A percentile compares a stretch with the other conserved stretches of the same genome.
Conservation (phyloP, 257 asterid species). For the Petrea volubilis region DNA sequence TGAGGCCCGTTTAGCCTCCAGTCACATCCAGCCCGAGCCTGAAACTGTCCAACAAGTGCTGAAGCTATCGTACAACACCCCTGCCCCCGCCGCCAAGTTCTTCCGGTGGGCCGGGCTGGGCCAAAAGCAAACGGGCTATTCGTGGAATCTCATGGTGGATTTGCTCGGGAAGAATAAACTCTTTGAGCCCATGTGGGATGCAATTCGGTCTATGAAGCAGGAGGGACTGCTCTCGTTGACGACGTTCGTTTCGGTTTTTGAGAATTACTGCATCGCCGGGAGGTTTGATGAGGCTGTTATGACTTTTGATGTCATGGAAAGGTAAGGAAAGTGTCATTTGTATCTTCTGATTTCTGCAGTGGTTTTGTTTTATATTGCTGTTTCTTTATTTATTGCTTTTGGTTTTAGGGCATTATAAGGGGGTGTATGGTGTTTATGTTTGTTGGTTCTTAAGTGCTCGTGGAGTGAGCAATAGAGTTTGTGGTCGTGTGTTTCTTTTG, state of each 20-base stretch:
- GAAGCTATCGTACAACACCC: slow-evolving; percentile 50
- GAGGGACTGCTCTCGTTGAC: slow-evolving; percentile 59
- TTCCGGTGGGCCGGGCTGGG: slow-evolving; percentile 65
- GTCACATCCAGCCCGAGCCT: slow-evolving; percentile 47
- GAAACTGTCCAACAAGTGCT: slow-evolving; percentile 57
- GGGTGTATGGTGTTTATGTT: neutral
- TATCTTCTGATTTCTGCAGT: neutral
- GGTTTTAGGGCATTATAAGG: neutral
- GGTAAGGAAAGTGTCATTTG: slow-evolving; percentile 30
- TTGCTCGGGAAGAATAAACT: slow-evolving; percentile 66
- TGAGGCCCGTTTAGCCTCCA: slow-evolving; percentile 49
- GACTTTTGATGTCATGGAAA: slow-evolving; percentile 69
- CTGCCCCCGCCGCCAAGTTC: slow-evolving; percentile 59
- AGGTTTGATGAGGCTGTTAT: slow-evolving; percentile 62
- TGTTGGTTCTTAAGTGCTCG: neutral
- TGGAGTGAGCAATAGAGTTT: neutral
- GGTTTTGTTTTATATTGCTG: neutral
- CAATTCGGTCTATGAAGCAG: slow-evolving; percentile 67
- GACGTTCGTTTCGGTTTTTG: slow-evolving; percentile 68
- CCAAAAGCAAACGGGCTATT: slow-evolving; percentile 43
- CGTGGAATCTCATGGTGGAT: slow-evolving; percentile 79
- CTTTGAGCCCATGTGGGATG: slow-evolving; percentile 85
- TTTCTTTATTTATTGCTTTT: neutral
- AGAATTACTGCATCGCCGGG: slow-evolving; percentile 57
- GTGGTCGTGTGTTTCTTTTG: neutral